Percentiles rank a stretch among this genome's conserved stretches.
These are phyloP conservation scores for Suhomyces wounanorum DNA, from an alignment of 1,139 yeast species.

Conservation along the genomic window DNA sequence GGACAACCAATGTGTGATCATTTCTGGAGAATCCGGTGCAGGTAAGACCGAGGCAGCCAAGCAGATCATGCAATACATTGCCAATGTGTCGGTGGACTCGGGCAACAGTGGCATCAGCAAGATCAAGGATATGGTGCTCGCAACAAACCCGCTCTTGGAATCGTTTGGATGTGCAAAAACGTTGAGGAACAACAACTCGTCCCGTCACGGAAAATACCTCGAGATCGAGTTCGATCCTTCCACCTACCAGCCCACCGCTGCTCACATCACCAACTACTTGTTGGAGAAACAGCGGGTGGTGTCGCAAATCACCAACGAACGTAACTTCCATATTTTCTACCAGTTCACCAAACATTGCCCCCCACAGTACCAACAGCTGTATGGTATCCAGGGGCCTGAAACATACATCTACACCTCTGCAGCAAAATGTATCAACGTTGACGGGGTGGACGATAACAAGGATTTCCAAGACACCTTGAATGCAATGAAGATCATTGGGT, in stretches of 20 bases:
- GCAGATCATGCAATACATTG: slow-evolving; percentile 97
- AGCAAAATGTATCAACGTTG: slow-evolving; percentile 82
- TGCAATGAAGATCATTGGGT: slow-evolving; percentile 89
- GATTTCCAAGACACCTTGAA: slow-evolving; percentile 80
- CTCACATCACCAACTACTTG: slow-evolving; percentile 92
- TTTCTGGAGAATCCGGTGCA: slow-evolving; percentile 98
- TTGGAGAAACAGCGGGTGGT: slow-evolving; percentile 96
- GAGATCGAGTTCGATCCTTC: slow-evolving; percentile 84
- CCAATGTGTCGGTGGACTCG: slow-evolving; percentile 62
- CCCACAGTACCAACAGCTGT: slow-evolving; percentile 76
- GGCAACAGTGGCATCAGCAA: slow-evolving; percentile 57
- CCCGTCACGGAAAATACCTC: slow-evolving; percentile 95
- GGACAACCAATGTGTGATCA: slow-evolving; percentile 96
- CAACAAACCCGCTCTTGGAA: slow-evolving; percentile 94
- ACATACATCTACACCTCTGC: slow-evolving; percentile 87
- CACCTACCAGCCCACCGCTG: slow-evolving; percentile 84
- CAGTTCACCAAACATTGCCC: slow-evolving; percentile 93
- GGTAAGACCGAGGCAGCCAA: slow-evolving; percentile 99
- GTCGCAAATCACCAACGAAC: slow-evolving; percentile 85
- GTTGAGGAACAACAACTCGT: slow-evolving; percentile 90
- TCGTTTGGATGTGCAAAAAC: slow-evolving; percentile 99
- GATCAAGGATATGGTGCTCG: slow-evolving; percentile 96
- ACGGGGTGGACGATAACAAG: slow-evolving; percentile 77
- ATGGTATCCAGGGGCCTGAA: slow-evolving; percentile 92
- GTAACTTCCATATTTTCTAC: slow-evolving; percentile 96